Base-by-base conservation (phyloP, 768 basidiomycete genomes). In the Phaeotremella fagi region DNA sequence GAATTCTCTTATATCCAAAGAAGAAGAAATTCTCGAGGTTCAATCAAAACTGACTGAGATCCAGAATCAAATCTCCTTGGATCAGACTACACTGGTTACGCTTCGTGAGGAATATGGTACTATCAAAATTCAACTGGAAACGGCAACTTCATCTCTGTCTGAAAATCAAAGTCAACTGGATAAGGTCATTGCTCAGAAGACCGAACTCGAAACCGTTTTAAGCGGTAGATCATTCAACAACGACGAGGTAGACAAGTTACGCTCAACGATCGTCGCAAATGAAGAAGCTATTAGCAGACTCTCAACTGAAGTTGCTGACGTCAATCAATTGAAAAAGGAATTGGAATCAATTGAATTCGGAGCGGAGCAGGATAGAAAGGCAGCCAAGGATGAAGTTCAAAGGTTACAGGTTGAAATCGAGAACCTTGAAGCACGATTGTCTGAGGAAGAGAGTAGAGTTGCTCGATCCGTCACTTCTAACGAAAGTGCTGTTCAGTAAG, bases 401-500 rank as follows among this genome's bases (percentile, higher is more conserved):
- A 15, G 41, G 24, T 25, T 50, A 12, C 5, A 25, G 24, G 37
- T 12, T 11, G 20, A 20, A 36, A 37, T n/a, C 36, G 48, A 50
- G 25, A 6, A 16, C 11, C 48, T 23, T 15, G 23, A 29, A 15
- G 16, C 22, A 24, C 6, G 35, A 50, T 24, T 41, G 20, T 20
- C 31, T 4, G 23, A 33, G 33, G 25, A 48, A 29, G 25, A 48
- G 27, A 22, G 27, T 29, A 24, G 36, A 46, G n/a, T n/a, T 4
- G n/a, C 15, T 46, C 4, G 25, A 50, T 2, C 15, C 18, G 15
- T 12, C 12, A 7, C 38, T 41, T 11, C 44, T 11, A 54, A 45
- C 24, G 57, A 45, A 4, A 49, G 45, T 9, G 20, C 25, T 20
- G 41, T 54, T 18, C 35, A 45, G 51, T 45, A 7, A 53, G 51